phyloP scores from a whole-genome alignment of 2,329 filamentous ascomycete genomes.

The Orbilia blumenaviensis region DNA sequence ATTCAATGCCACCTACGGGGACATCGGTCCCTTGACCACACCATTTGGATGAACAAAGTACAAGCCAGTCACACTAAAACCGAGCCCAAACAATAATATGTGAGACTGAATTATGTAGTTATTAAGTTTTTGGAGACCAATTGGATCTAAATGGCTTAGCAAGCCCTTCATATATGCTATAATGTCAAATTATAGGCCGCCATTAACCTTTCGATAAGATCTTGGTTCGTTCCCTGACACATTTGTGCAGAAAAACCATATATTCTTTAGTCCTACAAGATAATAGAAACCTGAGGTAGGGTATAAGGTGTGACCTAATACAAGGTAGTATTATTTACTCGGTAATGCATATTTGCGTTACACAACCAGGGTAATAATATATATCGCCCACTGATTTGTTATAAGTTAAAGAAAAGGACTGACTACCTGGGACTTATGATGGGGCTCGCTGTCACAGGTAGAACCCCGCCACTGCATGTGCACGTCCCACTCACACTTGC shows the following conservation, averaged over 20 bases:
- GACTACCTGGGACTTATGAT: conserved; percentile 44
- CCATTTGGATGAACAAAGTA: background rate
- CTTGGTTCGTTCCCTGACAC: too few relatives aligned
- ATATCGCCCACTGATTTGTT: background rate
- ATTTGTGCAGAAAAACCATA: conserved; percentile 18
- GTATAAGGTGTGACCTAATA: too few relatives aligned
- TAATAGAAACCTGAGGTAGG: background rate
- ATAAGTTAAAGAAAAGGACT: background rate
- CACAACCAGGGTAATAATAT: too few relatives aligned
- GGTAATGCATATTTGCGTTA: too few relatives aligned
- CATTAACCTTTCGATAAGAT: background rate
- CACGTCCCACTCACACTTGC: conserved; percentile 40
- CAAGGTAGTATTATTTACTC: too few relatives aligned
- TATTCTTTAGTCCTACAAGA: conserved; percentile 22
- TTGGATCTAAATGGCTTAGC: conserved; percentile 37
- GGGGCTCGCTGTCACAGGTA: conserved; percentile 38
- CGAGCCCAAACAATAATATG: background rate
- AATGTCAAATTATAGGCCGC: too few relatives aligned
- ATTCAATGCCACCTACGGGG: background rate
- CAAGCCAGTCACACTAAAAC: background rate
- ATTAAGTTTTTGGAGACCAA: conserved; percentile 32
- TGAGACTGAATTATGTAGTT: conserved; percentile 25
- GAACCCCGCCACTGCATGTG: conserved; percentile 25
- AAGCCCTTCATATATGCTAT: too few relatives aligned
- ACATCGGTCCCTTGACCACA: background rate